phyloP scores from a whole-genome alignment of 176 grass and related monocot species.

The Elaeis guineensis region DNA sequence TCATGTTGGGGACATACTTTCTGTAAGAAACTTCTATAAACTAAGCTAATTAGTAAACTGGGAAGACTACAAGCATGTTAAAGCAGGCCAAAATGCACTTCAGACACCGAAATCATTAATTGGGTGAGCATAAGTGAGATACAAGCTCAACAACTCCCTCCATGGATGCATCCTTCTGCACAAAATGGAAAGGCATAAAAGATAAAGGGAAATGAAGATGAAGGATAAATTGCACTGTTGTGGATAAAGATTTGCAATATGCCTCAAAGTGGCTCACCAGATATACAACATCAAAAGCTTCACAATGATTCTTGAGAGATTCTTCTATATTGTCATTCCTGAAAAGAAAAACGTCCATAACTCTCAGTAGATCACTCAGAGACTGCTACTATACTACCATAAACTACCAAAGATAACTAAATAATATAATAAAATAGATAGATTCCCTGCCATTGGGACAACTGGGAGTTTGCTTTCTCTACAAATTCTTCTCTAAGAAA shows the following conservation, averaged over 20 bases:
- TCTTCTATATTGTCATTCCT: constrained; percentile 81
- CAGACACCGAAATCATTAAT: constrained; percentile 15
- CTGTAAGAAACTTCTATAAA: too few species aligned
- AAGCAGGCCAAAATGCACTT: too few species aligned
- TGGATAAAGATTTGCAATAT: too few species aligned
- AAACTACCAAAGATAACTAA: too few species aligned
- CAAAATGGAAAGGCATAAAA: constrained; percentile 1
- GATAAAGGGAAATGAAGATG: not conserved
- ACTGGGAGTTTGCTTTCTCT: too few species aligned
- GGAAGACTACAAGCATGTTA: too few species aligned
- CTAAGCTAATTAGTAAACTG: too few species aligned
- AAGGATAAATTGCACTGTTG: constrained; percentile 4
- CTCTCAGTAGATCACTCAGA: not conserved
- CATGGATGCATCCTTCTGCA: constrained; percentile 80
- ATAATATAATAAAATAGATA: too few species aligned
- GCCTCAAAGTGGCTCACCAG: constrained; percentile 39
- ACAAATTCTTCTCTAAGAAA: too few species aligned
- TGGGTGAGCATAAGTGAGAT: constrained; percentile 40
- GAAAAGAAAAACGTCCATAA: constrained; percentile 5
- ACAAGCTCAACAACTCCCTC: constrained; percentile 62
- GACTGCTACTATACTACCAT: too few species aligned
- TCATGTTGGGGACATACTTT: too few species aligned
- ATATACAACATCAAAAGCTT: constrained; percentile 75
- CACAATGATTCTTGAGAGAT: constrained; percentile 61
- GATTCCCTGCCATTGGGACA: too few species aligned